A percentile compares a stretch with the other conserved stretches of the same genome.
Evolutionary conservation across 768 basidiomycete genomes (phyloP).

Genomic region (Fomitopsis serialis): DNA sequence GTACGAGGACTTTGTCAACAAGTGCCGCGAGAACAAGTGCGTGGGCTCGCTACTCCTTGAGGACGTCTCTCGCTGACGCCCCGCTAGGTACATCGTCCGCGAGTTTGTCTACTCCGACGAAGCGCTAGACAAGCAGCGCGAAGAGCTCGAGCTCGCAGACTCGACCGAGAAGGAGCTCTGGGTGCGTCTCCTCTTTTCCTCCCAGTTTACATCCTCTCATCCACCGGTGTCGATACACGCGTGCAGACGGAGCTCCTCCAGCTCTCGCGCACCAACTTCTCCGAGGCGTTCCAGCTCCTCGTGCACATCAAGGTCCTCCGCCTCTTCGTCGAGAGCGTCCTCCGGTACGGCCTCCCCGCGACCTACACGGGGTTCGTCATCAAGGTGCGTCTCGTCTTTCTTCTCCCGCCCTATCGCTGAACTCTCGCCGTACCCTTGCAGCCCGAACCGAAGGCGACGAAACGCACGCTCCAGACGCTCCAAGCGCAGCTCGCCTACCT

Average conservation of each 20-base stretch:
- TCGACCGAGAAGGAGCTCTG: slow-evolving; percentile 94
- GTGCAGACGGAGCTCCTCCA: slow-evolving; percentile 84
- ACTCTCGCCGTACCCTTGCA: slow-evolving; percentile 23
- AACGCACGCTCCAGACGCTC: slow-evolving; percentile 71
- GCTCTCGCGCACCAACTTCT: slow-evolving; percentile 91
- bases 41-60: slow-evolving; percentile 15
- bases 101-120: slow-evolving; percentile 90
- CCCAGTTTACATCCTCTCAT: neutral
- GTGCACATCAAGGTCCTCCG: slow-evolving; percentile 91
- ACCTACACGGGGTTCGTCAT: slow-evolving; percentile 79
- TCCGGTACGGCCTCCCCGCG: slow-evolving; percentile 92
- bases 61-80: neutral
- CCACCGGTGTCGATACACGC: neutral
- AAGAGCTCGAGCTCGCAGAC: slow-evolving; percentile 76
- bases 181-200: slow-evolving; percentile 49
- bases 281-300: slow-evolving; percentile 90
- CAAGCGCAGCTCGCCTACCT: slow-evolving; percentile 81
- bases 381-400: slow-evolving; percentile 46
- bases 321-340: slow-evolving; percentile 90
- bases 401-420: neutral
- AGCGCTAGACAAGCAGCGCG: slow-evolving; percentile 69
- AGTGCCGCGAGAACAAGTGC: slow-evolving; percentile 93
- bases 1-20: slow-evolving; percentile 90
- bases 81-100: slow-evolving; percentile 79
- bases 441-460: slow-evolving; percentile 83